Evolutionary conservation across 2,329 filamentous ascomycete species (phyloP), one percentile per base, ranked within the genome.

Genomic region (Curvularia lunata): DNA sequence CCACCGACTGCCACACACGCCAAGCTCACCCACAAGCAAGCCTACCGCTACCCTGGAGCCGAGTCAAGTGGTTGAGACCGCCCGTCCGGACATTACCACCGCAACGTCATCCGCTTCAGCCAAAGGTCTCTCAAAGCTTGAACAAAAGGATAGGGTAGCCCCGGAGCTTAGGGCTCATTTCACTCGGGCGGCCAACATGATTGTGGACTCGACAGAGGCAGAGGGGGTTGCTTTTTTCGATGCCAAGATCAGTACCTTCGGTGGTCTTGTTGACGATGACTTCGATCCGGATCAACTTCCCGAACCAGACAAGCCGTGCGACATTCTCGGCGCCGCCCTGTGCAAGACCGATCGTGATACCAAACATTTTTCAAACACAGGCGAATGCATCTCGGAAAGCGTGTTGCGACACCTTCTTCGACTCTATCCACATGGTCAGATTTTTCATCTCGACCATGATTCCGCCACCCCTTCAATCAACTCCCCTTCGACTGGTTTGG

Each of bases 191-290:
- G 72, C 74, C 4, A 75, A 71, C 42, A 77, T 78, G 70, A 76
- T 78, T n/a, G 67, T 75, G 0, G 73, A 77, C 45, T 70, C 72
- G 0, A 76, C 71, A 8, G 75, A 77, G 52, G 66, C 74, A 9
- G 75, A 77, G 43, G 76, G 76, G 12, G 71, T 68, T 4, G 66
- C 73, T 4, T 78, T 78, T 54, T 76, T 77, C 40, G 75, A 78
- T 46, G 75, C 74, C 3, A 74, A 75, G 48, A 68, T 78, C 40
- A 72, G 71, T 38, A 76, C 72, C 4, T 77, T 76, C 48, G 74
- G 74, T 10, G 74, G 70, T 12, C 66, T 76, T 5, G 73, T 77
- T 2, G 74, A 77, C 47, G 74, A 77, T 23, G 73, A 75, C 41
- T 66, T 75, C 18, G 54, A 67, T 19, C 64, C 69, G 4, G 74